These are phyloP conservation scores for Platismatia glauca DNA, from an alignment of 495 filamentous ascomycete genomes.

Conservation along the genomic window DNA sequence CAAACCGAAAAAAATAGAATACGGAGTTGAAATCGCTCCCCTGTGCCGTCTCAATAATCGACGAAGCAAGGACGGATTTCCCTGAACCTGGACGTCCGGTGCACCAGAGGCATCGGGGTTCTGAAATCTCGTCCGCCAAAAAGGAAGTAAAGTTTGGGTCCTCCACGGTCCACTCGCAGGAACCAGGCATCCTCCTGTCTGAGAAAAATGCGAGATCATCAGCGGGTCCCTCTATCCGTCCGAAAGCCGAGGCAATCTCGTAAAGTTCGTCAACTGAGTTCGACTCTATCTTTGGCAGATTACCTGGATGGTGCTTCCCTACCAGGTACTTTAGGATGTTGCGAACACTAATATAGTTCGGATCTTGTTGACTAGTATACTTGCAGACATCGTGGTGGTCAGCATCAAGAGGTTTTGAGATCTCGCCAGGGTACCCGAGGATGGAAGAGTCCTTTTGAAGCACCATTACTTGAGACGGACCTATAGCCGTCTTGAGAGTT, in stretches of 20 bases:
- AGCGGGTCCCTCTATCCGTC: slow-evolving; percentile 23
- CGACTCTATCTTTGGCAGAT: slow-evolving; percentile 12
- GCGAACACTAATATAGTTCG: slow-evolving; percentile 33
- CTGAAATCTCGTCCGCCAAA: slow-evolving; percentile 21
- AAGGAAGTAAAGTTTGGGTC: slow-evolving; percentile 26
- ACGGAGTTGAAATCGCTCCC: slow-evolving; percentile 15
- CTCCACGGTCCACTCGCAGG: slow-evolving; percentile 13
- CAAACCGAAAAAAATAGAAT: slow-evolving; percentile 34
- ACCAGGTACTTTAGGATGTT: slow-evolving; percentile 21
- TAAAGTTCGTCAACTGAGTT: slow-evolving; percentile 1
- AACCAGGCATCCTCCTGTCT: not conserved
- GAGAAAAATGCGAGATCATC: slow-evolving; percentile 20
- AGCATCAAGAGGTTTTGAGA: slow-evolving; percentile 31
- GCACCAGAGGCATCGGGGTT: slow-evolving; percentile 29
- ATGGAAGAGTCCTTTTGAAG: slow-evolving; percentile 37
- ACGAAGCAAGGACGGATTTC: slow-evolving; percentile 29
- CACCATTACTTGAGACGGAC: slow-evolving; percentile 26
- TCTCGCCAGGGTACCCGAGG: slow-evolving; percentile 37
- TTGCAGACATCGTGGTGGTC: slow-evolving; percentile 43
- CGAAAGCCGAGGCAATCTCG: slow-evolving; percentile 17
- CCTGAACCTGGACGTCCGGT: slow-evolving; percentile 27
- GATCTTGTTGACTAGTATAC: slow-evolving; percentile 31
- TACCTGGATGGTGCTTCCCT: not conserved
- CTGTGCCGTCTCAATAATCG: slow-evolving; percentile 16
- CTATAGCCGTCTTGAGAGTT: slow-evolving; percentile 29